A percentile compares a stretch with the other conserved stretches of the same genome.
Evolutionary conservation across 352 stramenopile genomes (phyloP).

Genomic region (Globisporangium perplexum): DNA sequence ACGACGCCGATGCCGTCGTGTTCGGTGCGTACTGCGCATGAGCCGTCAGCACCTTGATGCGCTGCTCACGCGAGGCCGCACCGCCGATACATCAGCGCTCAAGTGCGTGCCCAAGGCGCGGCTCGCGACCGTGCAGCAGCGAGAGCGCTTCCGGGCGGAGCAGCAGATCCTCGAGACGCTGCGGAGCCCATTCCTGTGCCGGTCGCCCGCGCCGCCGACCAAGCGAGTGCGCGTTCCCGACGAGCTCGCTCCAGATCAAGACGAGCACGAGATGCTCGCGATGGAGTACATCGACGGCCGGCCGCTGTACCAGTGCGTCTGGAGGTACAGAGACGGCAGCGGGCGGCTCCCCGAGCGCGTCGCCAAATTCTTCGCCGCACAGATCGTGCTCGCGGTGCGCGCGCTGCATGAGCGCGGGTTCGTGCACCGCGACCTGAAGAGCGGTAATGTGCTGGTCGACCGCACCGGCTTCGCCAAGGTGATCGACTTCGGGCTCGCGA

Average conservation of each 20-base stretch:
- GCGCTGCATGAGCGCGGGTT: slow-evolving; percentile 45
- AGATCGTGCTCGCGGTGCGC: slow-evolving; percentile 59
- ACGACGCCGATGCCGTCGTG: too few species aligned
- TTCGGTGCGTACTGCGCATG: too few species aligned
- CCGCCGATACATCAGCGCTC: slow-evolving; percentile 23
- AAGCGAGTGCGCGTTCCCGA: neutral
- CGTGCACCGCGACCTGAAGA: slow-evolving; percentile 80
- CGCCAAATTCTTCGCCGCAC: slow-evolving; percentile 51
- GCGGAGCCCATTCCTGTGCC: slow-evolving; percentile 44
- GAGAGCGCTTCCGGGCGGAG: slow-evolving; percentile 36
- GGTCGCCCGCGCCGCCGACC: slow-evolving; percentile 6
- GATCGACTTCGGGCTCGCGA: slow-evolving; percentile 77
- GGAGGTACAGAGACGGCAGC: slow-evolving; percentile 28
- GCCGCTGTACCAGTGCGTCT: slow-evolving; percentile 67
- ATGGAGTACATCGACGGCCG: slow-evolving; percentile 59
- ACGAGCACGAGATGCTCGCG: slow-evolving; percentile 22
- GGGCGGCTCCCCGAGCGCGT: slow-evolving; percentile 46
- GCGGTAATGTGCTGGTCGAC: slow-evolving; percentile 61
- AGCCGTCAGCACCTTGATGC: too few species aligned
- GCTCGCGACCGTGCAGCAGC: slow-evolving; percentile 31
- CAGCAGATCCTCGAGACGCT: slow-evolving; percentile 32
- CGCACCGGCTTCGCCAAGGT: slow-evolving; percentile 36
- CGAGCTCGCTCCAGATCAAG: slow-evolving; percentile 14
- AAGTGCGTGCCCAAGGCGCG: slow-evolving; percentile 46
- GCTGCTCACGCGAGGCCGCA: too few species aligned